Conservation (phyloP, 2,329 filamentous ascomycete species). For the Penicillium frequentans region DNA sequence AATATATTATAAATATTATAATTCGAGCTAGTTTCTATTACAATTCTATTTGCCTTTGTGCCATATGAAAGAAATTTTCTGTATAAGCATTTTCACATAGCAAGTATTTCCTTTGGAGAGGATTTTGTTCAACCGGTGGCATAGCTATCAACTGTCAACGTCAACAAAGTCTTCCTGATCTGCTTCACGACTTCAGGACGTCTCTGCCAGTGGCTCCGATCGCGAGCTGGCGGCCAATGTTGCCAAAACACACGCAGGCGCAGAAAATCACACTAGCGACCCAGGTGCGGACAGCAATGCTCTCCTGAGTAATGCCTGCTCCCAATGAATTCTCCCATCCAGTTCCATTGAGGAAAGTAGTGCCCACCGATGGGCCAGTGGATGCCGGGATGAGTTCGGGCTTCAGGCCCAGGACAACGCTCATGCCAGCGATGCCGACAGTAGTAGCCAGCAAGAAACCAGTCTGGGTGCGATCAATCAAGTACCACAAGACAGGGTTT, state of each 20-base stretch:
- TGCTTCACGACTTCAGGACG: slow-evolving; percentile 19
- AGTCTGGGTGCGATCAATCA: slow-evolving; percentile 84
- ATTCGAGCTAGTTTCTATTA: not conserved
- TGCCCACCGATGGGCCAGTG: slow-evolving; percentile 42
- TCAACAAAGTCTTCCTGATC: not conserved
- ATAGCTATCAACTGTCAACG: not conserved
- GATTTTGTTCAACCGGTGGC: not conserved
- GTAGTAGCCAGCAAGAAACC: slow-evolving; percentile 77
- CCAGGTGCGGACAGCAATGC: slow-evolving; percentile 73
- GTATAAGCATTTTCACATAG: not conserved
- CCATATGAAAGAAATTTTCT: not conserved
- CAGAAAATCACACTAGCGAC: slow-evolving; percentile 92
- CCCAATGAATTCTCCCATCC: slow-evolving; percentile 32
- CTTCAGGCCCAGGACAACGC: slow-evolving; percentile 70
- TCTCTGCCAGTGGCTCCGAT: slow-evolving; percentile 39
- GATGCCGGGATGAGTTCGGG: slow-evolving; percentile 76
- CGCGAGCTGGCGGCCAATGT: slow-evolving; percentile 82
- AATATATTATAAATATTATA: not conserved
- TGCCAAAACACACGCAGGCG: slow-evolving; percentile 93
- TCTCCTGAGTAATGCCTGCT: slow-evolving; percentile 47
- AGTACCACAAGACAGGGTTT: slow-evolving; percentile 93
- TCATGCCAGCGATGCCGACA: slow-evolving; percentile 73
- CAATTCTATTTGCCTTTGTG: slow-evolving; percentile 2
- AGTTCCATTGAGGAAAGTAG: slow-evolving; percentile 29
- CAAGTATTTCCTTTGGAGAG: not conserved